Conservation (phyloP, 345 rosid species). For the Melastoma malabathricum region DNA sequence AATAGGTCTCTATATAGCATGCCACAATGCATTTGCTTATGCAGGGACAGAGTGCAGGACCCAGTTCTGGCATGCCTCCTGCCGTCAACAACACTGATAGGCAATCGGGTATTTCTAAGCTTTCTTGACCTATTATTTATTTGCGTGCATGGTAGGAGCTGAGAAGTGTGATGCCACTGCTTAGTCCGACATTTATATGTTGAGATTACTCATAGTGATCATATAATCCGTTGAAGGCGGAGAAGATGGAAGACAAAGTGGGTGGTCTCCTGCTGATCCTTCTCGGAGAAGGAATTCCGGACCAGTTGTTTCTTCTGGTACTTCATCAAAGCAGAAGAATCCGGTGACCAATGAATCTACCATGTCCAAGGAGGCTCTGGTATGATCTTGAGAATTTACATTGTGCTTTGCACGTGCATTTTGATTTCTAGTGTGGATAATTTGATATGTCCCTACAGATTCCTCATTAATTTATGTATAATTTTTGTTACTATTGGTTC, state of each 20-base stretch:
- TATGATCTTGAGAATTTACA: constrained; percentile 1
- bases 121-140: constrained; percentile 1
- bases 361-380: constrained; percentile 26
- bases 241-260: constrained; percentile 23
- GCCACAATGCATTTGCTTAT: constrained; percentile 2
- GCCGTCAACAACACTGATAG: constrained; percentile 44
- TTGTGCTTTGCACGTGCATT: not conserved
- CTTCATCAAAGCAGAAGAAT: constrained; percentile 34
- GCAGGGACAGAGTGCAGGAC: constrained; percentile 71
- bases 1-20: not conserved
- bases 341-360: constrained; percentile 26
- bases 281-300: constrained; percentile 39
- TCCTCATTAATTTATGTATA: too few relatives aligned
- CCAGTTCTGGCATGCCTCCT: constrained; percentile 64
- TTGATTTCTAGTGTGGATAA: constrained; percentile 1
- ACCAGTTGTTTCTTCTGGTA: constrained; percentile 21
- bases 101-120: constrained; percentile 37
- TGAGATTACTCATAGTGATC: constrained; percentile 2
- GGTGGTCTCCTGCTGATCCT: constrained; percentile 30
- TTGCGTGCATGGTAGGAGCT: not conserved
- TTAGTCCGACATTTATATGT: constrained; percentile 4
- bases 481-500: not conserved
- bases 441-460: not conserved
- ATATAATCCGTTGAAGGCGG: constrained; percentile 15
- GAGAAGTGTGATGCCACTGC: not conserved